These are phyloP conservation scores for Neonectria faginata DNA, from an alignment of 2,329 filamentous ascomycete genomes.

Conservation along the genomic window DNA sequence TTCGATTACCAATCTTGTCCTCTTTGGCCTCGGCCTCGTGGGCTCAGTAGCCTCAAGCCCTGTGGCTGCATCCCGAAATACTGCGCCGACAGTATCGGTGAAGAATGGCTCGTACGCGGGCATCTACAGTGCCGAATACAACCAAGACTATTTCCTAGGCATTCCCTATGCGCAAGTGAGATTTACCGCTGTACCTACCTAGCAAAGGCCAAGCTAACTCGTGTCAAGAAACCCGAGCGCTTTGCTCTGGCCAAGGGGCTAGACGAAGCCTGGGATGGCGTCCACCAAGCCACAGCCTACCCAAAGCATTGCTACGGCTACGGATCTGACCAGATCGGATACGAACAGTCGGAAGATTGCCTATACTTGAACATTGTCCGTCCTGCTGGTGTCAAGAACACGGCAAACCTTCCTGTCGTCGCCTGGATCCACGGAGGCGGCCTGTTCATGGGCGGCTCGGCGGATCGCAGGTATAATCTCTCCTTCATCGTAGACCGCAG, in stretches of 20 bases:
- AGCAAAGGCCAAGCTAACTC: background rate
- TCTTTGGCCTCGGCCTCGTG: conserved; percentile 14
- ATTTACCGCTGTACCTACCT: background rate
- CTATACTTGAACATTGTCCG: conserved; percentile 72
- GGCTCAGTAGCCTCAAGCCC: conserved; percentile 11
- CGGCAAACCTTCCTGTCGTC: conserved; percentile 62
- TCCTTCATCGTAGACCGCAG: conserved; percentile 67
- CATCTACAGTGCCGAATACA: conserved; percentile 32
- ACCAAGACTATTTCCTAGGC: conserved; percentile 41
- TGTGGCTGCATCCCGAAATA: conserved; percentile 2
- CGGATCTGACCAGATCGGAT: conserved; percentile 48
- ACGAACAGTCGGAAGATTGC: conserved; percentile 63
- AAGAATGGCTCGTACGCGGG: conserved; percentile 42
- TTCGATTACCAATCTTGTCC: conserved; percentile 6
- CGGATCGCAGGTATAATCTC: conserved; percentile 68
- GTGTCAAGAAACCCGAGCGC: conserved; percentile 29
- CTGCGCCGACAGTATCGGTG: conserved; percentile 31
- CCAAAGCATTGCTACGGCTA: conserved; percentile 63
- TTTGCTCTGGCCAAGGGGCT: conserved; percentile 51
- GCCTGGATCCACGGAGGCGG: conserved; percentile 68
- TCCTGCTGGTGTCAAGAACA: conserved; percentile 57
- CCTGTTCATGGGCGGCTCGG: conserved; percentile 48
- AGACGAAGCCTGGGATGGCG: conserved; percentile 57
- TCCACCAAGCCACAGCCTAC: conserved; percentile 57
- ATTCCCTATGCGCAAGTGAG: conserved; percentile 41